Evolutionary conservation across 768 basidiomycete genomes (phyloP), one percentile per base, ranked within the genome.

Genomic region (Lactifluus piperatus): DNA sequence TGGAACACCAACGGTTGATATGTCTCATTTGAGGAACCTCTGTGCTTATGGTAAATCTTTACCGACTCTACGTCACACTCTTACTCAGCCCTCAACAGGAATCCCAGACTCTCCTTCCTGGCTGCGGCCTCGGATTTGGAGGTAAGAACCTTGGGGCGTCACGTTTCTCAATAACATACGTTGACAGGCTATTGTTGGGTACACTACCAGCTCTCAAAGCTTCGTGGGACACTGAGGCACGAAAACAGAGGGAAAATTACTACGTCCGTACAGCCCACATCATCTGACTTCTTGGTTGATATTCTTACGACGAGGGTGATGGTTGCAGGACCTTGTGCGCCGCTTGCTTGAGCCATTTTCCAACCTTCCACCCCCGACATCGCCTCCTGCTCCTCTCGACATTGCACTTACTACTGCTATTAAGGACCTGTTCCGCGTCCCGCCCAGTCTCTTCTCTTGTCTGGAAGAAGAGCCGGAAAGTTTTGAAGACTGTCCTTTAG

Each of bases 81-180:
- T 30, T 20, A 29, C 32, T 37, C 34, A 57, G 51, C 46, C 37
- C 43, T 56, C 43, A 18, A 30, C 60, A 90, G 88, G 88, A 58
- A 79, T 90, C 47, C 85, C 88, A 50, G 81, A 86, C 64, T 77
- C 85, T 65, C 88, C 88, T 44, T 72, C 77, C 5, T 90, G 87
- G 86, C 74, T 90, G 62, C 79, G 88, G 43, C 85, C 88, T 29
- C 77, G 85, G 44, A 76, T 87, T 65, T 91, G 88, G 88, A 87
- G 81, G 88, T 87, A 62, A 68, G 83, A 72, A 30, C 7, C 39
- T 16, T 43, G 11, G 24, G 45, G 56, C 16, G 39, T 37, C 34
- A 14, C 30, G 56, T 58, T 47, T 29, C 29, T 45, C n/a, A 58
- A 43, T 62, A 55, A 62, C 36, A 46, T 37, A 36, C 4, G n/a